Evolutionary conservation across 2,329 filamentous ascomycete species (phyloP).

Genomic region (Helotiales sp.): DNA sequence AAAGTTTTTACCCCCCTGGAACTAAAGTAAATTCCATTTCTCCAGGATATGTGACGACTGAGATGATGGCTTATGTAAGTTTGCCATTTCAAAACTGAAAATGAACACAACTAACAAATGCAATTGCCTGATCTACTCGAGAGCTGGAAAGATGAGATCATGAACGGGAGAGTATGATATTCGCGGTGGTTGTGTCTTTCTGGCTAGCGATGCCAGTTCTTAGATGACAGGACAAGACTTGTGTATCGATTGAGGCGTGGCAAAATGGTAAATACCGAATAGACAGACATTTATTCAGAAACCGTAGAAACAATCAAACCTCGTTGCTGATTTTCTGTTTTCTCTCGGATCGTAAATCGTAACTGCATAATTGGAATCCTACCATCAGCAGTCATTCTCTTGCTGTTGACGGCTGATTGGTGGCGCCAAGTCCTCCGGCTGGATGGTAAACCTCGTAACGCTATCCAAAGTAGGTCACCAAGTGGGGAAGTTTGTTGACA

Average conservation of each 20-base stretch:
- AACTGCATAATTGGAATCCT: not conserved
- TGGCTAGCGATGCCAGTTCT: slow-evolving; percentile 64
- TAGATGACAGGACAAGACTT: slow-evolving; percentile 58
- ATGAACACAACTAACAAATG: not conserved
- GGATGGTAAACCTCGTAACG: not conserved
- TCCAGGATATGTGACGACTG: slow-evolving; percentile 42
- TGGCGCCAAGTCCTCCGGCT: not conserved
- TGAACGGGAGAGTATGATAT: slow-evolving; percentile 46
- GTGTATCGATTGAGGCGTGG: slow-evolving; percentile 36
- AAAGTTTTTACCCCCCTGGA: no score
- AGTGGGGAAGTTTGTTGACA: not conserved
- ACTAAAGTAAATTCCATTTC: slow-evolving; percentile 48
- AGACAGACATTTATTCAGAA: no score
- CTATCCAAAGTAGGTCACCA: no score
- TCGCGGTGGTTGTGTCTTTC: slow-evolving; percentile 53
- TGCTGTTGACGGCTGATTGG: not conserved
- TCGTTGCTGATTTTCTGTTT: not conserved
- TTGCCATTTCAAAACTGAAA: not conserved
- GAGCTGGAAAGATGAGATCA: slow-evolving; percentile 47
- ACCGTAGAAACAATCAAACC: no score
- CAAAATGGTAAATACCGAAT: slow-evolving; percentile 37
- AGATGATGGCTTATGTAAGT: slow-evolving; percentile 12
- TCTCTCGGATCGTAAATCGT: not conserved
- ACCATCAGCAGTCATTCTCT: not conserved
- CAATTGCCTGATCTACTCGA: slow-evolving; percentile 34